Conservation (phyloP, 352 stramenopile genomes). For the Pythium volutum region DNA sequence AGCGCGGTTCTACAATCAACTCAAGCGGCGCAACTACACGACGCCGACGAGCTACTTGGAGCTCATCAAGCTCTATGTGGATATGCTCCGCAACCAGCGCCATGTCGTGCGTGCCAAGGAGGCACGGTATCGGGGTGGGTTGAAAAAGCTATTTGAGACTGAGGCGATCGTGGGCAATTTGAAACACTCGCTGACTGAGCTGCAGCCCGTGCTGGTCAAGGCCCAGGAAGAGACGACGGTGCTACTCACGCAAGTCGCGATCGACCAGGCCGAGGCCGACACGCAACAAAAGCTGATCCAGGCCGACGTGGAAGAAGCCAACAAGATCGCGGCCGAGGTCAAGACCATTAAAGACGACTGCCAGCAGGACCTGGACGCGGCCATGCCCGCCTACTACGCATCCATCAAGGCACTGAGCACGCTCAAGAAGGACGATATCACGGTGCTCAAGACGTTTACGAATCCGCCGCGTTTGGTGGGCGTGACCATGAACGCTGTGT, state of each 20-base stretch:
- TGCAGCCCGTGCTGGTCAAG: slow-evolving; percentile 89
- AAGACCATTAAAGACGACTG: slow-evolving; percentile 94
- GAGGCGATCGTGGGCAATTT: slow-evolving; percentile 92
- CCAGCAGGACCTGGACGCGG: slow-evolving; percentile 90
- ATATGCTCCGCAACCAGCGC: slow-evolving; percentile 88
- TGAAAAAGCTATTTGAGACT: slow-evolving; percentile 93
- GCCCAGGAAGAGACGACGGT: slow-evolving; percentile 85
- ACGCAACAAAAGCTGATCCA: slow-evolving; percentile 91
- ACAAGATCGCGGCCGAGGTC: slow-evolving; percentile 90
- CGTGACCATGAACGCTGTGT: slow-evolving; percentile 92
- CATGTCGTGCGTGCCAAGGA: slow-evolving; percentile 83
- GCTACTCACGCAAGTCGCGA: slow-evolving; percentile 86
- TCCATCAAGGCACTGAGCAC: slow-evolving; percentile 89
- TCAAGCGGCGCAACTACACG: slow-evolving; percentile 93
- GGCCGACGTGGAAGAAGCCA: slow-evolving; percentile 88
- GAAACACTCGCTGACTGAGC: slow-evolving; percentile 88
- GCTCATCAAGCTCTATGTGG: slow-evolving; percentile 92
- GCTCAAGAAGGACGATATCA: slow-evolving; percentile 92
- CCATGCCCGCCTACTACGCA: slow-evolving; percentile 91
- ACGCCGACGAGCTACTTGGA: slow-evolving; percentile 95
- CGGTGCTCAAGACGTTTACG: slow-evolving; percentile 91
- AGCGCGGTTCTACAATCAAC: slow-evolving; percentile 68
- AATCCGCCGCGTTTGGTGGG: slow-evolving; percentile 87
- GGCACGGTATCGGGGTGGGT: slow-evolving; percentile 70
- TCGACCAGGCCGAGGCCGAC: slow-evolving; percentile 90